Conservation (phyloP, 2,329 filamentous ascomycete genomes). For the Exophiala calicioides region DNA sequence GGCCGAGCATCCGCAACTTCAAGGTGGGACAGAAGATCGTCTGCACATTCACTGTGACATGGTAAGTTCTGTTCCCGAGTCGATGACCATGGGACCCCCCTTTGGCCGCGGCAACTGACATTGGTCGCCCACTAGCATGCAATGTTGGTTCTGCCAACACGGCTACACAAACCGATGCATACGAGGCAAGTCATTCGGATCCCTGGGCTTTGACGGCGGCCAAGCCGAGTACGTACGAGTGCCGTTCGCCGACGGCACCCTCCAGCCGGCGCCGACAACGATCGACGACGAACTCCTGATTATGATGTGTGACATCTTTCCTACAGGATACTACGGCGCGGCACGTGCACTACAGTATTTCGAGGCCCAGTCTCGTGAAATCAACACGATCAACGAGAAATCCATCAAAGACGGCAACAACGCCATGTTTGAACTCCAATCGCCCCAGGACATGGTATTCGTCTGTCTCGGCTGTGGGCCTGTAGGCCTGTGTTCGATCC, state of each 20-base stretch:
- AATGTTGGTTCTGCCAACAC: constrained; percentile 53
- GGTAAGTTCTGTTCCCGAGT: constrained; percentile 5
- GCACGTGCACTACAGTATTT: constrained; percentile 71
- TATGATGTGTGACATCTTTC: constrained; percentile 29
- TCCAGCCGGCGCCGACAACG: constrained; percentile 45
- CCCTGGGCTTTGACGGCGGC: constrained; percentile 54
- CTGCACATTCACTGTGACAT: constrained; percentile 53
- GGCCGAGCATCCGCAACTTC: constrained; percentile 47
- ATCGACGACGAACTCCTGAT: constrained; percentile 32
- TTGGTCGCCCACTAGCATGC: constrained; percentile 49
- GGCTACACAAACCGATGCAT: constrained; percentile 56
- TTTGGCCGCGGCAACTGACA: not conserved
- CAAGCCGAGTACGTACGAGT: constrained; percentile 59
- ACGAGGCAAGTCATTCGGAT: constrained; percentile 44
- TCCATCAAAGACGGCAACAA: not conserved
- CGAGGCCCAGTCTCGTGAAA: constrained; percentile 29
- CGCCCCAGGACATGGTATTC: constrained; percentile 42
- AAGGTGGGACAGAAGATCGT: constrained; percentile 54
- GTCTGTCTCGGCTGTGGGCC: constrained; percentile 66
- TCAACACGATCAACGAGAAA: not conserved
- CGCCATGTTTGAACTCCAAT: too few relatives aligned
- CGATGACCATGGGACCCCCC: not conserved
- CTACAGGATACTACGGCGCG: constrained; percentile 29
- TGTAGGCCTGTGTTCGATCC: constrained; percentile 66
- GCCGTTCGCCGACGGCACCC: constrained; percentile 51